These are phyloP conservation scores for Citrullus mucosospermus DNA, from an alignment of 306 rosid genomes.

Conservation along the genomic window DNA sequence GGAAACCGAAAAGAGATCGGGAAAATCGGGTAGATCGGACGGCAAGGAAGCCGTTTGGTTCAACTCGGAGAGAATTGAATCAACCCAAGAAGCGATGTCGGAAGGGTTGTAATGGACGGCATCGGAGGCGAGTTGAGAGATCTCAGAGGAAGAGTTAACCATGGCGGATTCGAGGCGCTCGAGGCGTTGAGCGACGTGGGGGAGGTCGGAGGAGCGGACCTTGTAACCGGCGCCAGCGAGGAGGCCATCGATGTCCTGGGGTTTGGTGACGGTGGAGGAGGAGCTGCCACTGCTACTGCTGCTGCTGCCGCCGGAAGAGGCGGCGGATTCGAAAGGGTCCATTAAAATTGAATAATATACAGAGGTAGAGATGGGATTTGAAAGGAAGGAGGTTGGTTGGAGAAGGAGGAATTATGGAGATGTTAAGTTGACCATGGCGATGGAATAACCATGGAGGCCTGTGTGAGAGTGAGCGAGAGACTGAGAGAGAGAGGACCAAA, in stretches of 20 bases:
- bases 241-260: constrained; percentile 39
- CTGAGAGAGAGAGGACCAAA: neutral
- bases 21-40: constrained; percentile 32
- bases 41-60: constrained; percentile 27
- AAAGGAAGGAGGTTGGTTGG: neutral
- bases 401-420: neutral
- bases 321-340: constrained; percentile 33
- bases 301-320: constrained; percentile 2
- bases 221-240: constrained; percentile 69
- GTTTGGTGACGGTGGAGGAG: constrained; percentile 22
- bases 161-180: constrained; percentile 53
- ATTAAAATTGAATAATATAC: neutral
- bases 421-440: neutral
- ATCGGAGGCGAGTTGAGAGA: constrained; percentile 50
- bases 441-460: neutral
- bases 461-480: constrained; percentile 3
- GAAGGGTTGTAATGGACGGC: constrained; percentile 58
- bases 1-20: constrained; percentile 14
- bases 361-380: neutral
- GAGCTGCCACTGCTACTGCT: constrained; percentile 34
- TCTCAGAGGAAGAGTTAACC: constrained; percentile 42
- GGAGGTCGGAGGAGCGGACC: constrained; percentile 61
- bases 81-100: constrained; percentile 66
- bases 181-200: constrained; percentile 55
- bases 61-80: constrained; percentile 63